Conservation (phyloP, 2,329 filamentous ascomycete genomes). For the Aspergillus persii region DNA sequence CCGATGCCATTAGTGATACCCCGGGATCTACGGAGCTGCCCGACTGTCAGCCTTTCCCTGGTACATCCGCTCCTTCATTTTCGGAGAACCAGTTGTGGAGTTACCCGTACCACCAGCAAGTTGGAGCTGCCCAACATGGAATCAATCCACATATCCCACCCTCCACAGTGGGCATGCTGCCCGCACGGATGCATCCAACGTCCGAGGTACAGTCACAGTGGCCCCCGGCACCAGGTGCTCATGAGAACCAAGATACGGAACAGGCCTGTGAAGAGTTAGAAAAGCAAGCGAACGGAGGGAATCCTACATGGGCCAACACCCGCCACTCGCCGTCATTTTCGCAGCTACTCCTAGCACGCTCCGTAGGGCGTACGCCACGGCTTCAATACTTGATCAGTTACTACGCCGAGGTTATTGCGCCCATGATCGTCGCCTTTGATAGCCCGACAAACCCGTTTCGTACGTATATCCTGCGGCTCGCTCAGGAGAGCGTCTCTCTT, state of each 20-base stretch:
- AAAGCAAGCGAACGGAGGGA: not conserved
- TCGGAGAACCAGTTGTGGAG: not conserved
- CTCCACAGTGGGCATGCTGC: not conserved
- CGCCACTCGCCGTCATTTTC: constrained; percentile 33
- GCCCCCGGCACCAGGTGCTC: not conserved
- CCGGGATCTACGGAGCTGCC: constrained; percentile 22
- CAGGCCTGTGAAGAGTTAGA: not conserved
- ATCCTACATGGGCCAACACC: constrained; percentile 15
- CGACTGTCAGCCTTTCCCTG: constrained; percentile 22
- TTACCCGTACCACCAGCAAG: constrained; percentile 1
- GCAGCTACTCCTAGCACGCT: constrained; percentile 40
- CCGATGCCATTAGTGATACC: not conserved
- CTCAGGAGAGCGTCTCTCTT: constrained; percentile 74
- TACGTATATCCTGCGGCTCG: constrained; percentile 75
- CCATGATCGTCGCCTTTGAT: constrained; percentile 88
- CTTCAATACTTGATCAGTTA: constrained; percentile 90
- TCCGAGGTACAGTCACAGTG: not conserved
- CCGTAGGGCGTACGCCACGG: constrained; percentile 66
- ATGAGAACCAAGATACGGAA: not conserved
- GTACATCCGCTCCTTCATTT: not conserved
- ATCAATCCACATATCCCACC: not conserved
- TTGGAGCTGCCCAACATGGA: not conserved
- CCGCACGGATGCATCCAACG: not conserved
- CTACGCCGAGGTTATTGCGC: constrained; percentile 88
- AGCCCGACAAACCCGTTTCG: constrained; percentile 81